These are phyloP conservation scores for Bipolaris sorokiniana DNA, from an alignment of 2,329 filamentous ascomycete species.

Conservation along the genomic window DNA sequence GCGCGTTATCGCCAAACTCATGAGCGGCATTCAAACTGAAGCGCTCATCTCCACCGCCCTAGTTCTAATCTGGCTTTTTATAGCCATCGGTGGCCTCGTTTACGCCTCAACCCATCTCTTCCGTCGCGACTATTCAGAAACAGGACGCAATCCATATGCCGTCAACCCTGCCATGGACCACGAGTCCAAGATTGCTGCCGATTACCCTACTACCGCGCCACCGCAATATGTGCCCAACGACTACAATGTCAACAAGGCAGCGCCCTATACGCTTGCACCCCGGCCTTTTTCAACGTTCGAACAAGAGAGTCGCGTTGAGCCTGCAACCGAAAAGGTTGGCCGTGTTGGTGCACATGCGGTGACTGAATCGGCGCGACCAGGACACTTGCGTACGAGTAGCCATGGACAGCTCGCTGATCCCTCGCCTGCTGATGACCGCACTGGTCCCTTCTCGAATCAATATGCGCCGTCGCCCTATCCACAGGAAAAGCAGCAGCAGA, in stretches of 20 bases:
- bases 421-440: conserved; percentile 49
- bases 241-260: conserved; percentile 53
- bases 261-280: conserved; percentile 55
- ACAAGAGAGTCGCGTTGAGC: conserved; percentile 34
- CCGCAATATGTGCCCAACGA: conserved; percentile 51
- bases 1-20: conserved; percentile 71
- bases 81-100: conserved; percentile 75
- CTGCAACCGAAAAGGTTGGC: conserved; percentile 52
- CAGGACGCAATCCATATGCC: conserved; percentile 35
- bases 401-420: conserved; percentile 53
- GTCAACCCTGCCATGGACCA: conserved; percentile 38
- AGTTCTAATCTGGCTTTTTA: conserved; percentile 76
- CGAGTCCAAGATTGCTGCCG: conserved; percentile 27
- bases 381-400: conserved; percentile 54
- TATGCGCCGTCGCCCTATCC: conserved; percentile 22
- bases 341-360: conserved; percentile 52
- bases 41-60: conserved; percentile 79
- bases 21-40: conserved; percentile 73
- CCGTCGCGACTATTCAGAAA: conserved; percentile 57
- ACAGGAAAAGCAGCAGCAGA: conserved; percentile 28
- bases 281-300: conserved; percentile 53
- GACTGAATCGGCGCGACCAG: conserved; percentile 51
- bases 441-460: conserved; percentile 43
- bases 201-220: conserved; percentile 45
- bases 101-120: conserved; percentile 69